A percentile compares a stretch with the other conserved stretches of the same genome.
Conservation (phyloP, 1,284 basidiomycete species). For the Austroboletus niveus region DNA sequence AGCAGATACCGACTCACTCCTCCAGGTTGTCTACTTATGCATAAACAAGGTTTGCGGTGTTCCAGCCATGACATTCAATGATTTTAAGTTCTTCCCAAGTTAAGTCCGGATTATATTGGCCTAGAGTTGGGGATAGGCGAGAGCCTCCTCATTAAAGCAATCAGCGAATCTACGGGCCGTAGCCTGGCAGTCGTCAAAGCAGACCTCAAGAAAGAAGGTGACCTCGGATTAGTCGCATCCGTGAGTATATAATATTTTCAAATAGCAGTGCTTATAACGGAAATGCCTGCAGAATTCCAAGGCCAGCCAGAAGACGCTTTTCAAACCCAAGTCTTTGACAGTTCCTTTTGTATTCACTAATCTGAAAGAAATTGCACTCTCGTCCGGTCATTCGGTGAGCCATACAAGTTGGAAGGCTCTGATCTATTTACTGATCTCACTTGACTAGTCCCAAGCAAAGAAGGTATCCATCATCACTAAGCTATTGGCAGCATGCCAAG, state of each 20-base stretch:
- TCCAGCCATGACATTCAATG: neutral
- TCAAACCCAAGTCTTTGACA: constrained; percentile 91
- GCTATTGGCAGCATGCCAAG: constrained; percentile 89
- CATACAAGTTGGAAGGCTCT: neutral
- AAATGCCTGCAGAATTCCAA: constrained; percentile 71
- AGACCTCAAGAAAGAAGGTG: constrained; percentile 92
- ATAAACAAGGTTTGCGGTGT: constrained; percentile 81
- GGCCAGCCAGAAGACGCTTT: constrained; percentile 91
- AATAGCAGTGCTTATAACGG: neutral
- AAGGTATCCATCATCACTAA: constrained; percentile 97
- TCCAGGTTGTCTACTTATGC: constrained; percentile 93
- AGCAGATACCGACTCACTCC: constrained; percentile 67
- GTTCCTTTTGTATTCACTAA: constrained; percentile 86
- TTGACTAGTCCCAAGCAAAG: constrained; percentile 76
- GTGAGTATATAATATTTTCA: constrained; percentile 36
- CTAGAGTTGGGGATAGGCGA: constrained; percentile 98
- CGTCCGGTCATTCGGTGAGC: constrained; percentile 76
- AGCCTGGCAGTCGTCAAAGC: constrained; percentile 82
- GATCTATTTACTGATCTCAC: neutral
- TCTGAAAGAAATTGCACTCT: constrained; percentile 84
- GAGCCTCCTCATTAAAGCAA: constrained; percentile 92
- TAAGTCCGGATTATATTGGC: constrained; percentile 95
- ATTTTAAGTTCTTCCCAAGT: constrained; percentile 40
- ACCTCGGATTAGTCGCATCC: constrained; percentile 94
- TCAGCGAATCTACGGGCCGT: constrained; percentile 91